phyloP scores from a whole-genome alignment of 2,329 filamentous ascomycete genomes.

The Hypomyces perniciosus region DNA sequence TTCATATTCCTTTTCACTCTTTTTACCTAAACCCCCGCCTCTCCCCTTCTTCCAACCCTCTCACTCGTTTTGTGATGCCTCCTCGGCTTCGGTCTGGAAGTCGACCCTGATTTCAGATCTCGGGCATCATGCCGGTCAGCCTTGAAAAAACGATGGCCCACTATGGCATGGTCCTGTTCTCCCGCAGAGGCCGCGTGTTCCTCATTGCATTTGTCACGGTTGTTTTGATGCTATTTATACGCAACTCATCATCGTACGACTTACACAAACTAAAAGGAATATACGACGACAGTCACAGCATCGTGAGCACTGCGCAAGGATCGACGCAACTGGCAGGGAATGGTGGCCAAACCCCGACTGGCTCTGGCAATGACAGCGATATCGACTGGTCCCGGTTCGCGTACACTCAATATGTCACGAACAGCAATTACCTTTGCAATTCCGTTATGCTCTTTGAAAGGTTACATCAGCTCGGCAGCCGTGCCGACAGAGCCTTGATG shows the following conservation, averaged over 20 bases:
- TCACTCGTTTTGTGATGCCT: too few relatives aligned
- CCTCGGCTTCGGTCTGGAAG: too few relatives aligned
- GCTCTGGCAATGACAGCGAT: slow-evolving; percentile 1
- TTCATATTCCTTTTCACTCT: too few relatives aligned
- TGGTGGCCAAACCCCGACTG: neutral
- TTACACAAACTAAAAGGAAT: too few relatives aligned
- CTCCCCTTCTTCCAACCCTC: too few relatives aligned
- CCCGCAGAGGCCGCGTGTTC: neutral
- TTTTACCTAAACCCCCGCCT: too few relatives aligned
- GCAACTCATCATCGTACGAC: too few relatives aligned
- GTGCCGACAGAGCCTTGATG: slow-evolving; percentile 40
- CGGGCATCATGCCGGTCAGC: neutral
- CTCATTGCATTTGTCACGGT: neutral
- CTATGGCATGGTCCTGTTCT: neutral
- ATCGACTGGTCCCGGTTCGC: slow-evolving; percentile 40
- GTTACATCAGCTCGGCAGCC: slow-evolving; percentile 35
- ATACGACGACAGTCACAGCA: neutral
- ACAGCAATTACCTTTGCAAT: slow-evolving; percentile 43
- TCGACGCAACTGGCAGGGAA: neutral
- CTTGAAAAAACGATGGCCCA: neutral
- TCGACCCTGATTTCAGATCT: too few relatives aligned
- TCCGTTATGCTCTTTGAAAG: slow-evolving; percentile 46
- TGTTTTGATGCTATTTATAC: neutral
- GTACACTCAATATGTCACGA: slow-evolving; percentile 45
- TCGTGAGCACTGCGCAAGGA: neutral